Base-by-base conservation (phyloP, 2,329 filamentous ascomycete genomes). In the Dactylellina cionopaga region DNA sequence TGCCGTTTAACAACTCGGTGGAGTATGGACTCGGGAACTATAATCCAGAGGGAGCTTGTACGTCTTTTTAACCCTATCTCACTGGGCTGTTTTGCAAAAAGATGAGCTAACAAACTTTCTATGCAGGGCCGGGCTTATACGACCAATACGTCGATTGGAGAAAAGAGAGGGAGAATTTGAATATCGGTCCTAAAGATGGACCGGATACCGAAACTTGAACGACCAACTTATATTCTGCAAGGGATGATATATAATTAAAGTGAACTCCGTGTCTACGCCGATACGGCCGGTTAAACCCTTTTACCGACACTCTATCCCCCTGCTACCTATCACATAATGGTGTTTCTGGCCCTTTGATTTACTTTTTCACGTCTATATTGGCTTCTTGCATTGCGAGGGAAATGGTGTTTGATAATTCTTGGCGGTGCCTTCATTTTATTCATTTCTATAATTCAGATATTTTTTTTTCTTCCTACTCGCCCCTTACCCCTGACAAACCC, bases 121-220 rank as follows among this genome's bases (percentile, higher is more conserved):
- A 15, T 46, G 22, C 27, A 77, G 76, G 76, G 76, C 76, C 76
- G 37, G 72, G 70, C 25, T 43, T 77, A 27, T 76, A 76, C 43
- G 76, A 77, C 44, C 71, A 74, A 19, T 77, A 77, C 47, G 76
- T 76, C 22, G 47, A 59, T 5, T 77, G 76, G 76, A 74, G 68
- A 25, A 76, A 74, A 37, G 75, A 74, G 27, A 74, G 25, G 6
- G 59, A 65, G 5, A 52, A 22, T 11, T 29, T 59, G 27, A 33
- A 44, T 19, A 33, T 65, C 5, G 68, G 68, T 1, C 59, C 68
- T 1, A 65, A 72, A 25, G 68, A 72, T 19, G 68, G 59, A 5
- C 68, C 68, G 0, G 68, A 72, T 27, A 72, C 68, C 7, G 59
- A 72, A 33, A 72, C 33, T 22, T 72, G 39, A 59, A 27, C 2